A percentile compares a stretch with the other conserved stretches of the same genome.
Conservation (phyloP, 1,284 basidiomycete species). For the Cerioporus squamosus region DNA sequence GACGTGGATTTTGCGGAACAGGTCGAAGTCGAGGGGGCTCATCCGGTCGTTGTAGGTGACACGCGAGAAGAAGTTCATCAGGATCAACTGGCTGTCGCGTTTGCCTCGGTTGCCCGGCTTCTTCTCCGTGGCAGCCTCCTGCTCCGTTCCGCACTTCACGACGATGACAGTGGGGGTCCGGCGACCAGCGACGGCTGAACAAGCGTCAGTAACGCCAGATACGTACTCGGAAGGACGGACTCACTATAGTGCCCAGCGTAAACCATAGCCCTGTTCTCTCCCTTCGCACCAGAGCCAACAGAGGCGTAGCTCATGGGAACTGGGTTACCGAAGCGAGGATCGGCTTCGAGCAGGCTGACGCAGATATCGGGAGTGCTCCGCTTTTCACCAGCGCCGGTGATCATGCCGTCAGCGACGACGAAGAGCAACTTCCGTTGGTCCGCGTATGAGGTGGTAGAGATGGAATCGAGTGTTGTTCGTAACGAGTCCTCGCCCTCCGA, state of each 20-base stretch:
- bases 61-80: slow-evolving; percentile 99
- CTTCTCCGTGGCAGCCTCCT: slow-evolving; percentile 79
- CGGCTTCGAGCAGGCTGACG: slow-evolving; percentile 90
- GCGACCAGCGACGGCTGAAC: slow-evolving; percentile 77
- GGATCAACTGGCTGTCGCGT: slow-evolving; percentile 96
- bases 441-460: slow-evolving; percentile 89
- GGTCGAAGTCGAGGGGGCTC: slow-evolving; percentile 96
- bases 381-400: slow-evolving; percentile 96
- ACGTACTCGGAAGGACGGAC: slow-evolving; percentile 36
- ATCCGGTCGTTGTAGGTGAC: slow-evolving; percentile 99
- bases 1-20: slow-evolving; percentile 96
- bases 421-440: slow-evolving; percentile 93
- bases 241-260: slow-evolving; percentile 98
- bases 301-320: slow-evolving; percentile 94
- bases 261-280: slow-evolving; percentile 95
- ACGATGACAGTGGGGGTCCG: slow-evolving; percentile 95
- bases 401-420: slow-evolving; percentile 98
- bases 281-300: slow-evolving; percentile 88
- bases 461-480: slow-evolving; percentile 90
- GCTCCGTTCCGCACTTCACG: slow-evolving; percentile 95
- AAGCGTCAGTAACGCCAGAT: background rate
- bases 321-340: slow-evolving; percentile 95
- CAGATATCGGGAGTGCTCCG: slow-evolving; percentile 96
- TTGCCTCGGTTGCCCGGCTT: slow-evolving; percentile 99
- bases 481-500: slow-evolving; percentile 96